Base-by-base conservation (phyloP, 371 early-diverging fungal genomes). In the Vittaforma corneae region DNA sequence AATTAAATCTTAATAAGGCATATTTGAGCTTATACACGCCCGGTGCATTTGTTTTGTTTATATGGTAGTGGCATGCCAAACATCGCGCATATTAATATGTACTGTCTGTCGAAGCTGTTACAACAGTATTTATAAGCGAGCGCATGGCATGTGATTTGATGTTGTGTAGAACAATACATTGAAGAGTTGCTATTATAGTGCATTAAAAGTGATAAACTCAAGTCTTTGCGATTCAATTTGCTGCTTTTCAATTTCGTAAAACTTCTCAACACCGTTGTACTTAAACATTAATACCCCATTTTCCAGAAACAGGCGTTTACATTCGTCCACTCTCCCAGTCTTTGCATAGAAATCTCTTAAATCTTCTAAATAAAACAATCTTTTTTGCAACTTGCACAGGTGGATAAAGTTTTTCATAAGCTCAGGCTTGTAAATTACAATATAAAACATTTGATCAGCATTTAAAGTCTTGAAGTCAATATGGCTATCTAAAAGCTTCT, bases 361-460 rank as follows among this genome's bases (percentile, higher is more conserved):
- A 6, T 55, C 55, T 5, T 5, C 11, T 5, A 55, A 26, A 28
- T 55, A 55, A 40, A 55, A 55, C n/a, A 62, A 29, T 28, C 29
- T 47, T 4, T 30, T 30, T 29, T 62, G 18, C 9, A 16, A 4
- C 6, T 58, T 5, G 32, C 55, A 54, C 4, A 18, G 55, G 5
- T 54, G 16, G 2, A 62, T 29, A 40, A 62, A 62, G 4, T 3
- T 9, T 14, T 53, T 40, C 18, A 14, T 9, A 14, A 54, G 61
- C 4, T 62, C 26, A 4, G 16, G 16, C 4, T 62, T 54, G 24
- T 62, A 62, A 4, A 46, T 50, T 9, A 62, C 28, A 6, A 62
- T 18, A 9, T 30, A 34, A 34, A 11, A 40, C 55, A 55, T 9
- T 34, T 55, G 32, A 55, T 55, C 55, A 40, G 26, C 55, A 26